phyloP scores from a whole-genome alignment of 192 early-diverging fungal genomes.

The Mortierella antarctica region DNA sequence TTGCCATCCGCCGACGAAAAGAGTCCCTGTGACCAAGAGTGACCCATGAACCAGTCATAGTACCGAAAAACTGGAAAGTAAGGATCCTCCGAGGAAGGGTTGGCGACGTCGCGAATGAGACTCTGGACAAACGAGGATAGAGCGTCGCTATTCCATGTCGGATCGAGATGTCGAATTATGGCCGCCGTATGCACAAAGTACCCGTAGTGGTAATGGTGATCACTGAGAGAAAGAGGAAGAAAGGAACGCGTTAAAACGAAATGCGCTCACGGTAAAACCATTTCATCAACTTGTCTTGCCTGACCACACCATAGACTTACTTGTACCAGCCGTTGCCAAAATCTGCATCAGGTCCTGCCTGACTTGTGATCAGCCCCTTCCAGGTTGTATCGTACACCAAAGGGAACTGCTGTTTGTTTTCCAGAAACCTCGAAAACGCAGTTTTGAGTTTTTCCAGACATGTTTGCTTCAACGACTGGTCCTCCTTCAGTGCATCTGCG shows the following conservation, averaged over 20 bases:
- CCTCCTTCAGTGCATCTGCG: constrained; percentile 33
- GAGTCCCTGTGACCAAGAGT: constrained; percentile 54
- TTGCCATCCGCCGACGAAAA: constrained; percentile 47
- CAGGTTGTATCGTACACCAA: constrained; percentile 43
- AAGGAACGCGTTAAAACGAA: background rate
- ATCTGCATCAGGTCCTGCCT: constrained; percentile 35
- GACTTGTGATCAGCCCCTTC: constrained; percentile 33
- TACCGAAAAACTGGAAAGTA: constrained; percentile 44
- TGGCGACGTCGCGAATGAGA: constrained; percentile 43
- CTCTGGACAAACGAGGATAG: constrained; percentile 11
- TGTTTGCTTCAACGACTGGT: background rate
- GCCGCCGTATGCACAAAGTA: constrained; percentile 51
- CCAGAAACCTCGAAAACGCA: constrained; percentile 26
- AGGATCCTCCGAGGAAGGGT: constrained; percentile 20
- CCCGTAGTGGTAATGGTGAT: constrained; percentile 53
- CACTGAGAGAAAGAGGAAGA: constrained; percentile 13
- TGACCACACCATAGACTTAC: constrained; percentile 11
- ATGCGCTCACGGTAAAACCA: background rate
- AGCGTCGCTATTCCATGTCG: constrained; percentile 8
- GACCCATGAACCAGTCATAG: constrained; percentile 53
- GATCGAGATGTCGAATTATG: constrained; percentile 44
- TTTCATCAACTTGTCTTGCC: background rate
- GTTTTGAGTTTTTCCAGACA: constrained; percentile 35
- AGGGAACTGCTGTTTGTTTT: constrained; percentile 32
- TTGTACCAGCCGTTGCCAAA: constrained; percentile 56